Evolutionary conservation across 1,284 basidiomycete species (phyloP).

Genomic region (Cutaneotrichosporon sp.): DNA sequence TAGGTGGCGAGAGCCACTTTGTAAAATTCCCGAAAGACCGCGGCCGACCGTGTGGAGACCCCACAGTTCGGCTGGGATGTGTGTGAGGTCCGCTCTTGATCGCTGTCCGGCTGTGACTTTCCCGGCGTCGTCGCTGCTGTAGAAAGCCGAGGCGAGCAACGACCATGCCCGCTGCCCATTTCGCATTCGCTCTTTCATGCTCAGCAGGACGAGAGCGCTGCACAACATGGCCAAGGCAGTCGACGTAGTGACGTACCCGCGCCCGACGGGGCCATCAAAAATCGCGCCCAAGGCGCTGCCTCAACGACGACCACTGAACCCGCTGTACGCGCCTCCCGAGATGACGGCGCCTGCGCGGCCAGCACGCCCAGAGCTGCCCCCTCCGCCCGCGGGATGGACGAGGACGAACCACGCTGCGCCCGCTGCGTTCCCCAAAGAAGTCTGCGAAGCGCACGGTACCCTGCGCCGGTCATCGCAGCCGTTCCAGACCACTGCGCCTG

Average conservation of each 20-base stretch:
- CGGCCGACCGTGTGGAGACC: too few relatives aligned
- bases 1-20: background rate
- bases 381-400: conserved; percentile 44
- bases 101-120: background rate
- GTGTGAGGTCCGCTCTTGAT: background rate
- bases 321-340: conserved; percentile 11
- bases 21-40: background rate
- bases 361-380: conserved; percentile 22
- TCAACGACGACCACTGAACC: conserved; percentile 3
- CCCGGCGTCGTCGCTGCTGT: background rate
- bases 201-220: background rate
- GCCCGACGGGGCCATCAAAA: background rate
- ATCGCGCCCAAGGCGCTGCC: background rate
- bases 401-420: conserved; percentile 65
- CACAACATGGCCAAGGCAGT: background rate
- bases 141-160: background rate
- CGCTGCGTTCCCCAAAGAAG: conserved; percentile 58
- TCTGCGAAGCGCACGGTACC: conserved; percentile 31
- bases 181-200: too few relatives aligned
- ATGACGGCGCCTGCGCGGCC: conserved; percentile 3
- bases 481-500: conserved; percentile 11
- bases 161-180: background rate
- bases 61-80: background rate
- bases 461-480: conserved; percentile 19
- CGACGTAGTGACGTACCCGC: conserved; percentile 1